Evolutionary conservation across 1,284 basidiomycete genomes (phyloP).

Genomic region (Lentinus polychrous): DNA sequence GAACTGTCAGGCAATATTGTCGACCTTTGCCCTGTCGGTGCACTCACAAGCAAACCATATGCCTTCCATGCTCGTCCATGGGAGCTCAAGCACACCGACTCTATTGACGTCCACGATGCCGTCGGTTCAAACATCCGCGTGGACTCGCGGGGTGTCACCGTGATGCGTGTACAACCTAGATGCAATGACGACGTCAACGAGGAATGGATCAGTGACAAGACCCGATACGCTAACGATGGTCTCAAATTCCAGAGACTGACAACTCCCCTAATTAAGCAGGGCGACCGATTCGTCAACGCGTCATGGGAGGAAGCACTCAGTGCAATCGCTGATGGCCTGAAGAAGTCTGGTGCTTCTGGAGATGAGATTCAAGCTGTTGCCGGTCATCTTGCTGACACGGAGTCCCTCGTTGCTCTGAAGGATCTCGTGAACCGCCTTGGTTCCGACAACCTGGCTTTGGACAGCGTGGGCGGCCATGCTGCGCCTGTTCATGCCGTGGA

Average conservation of each 20-base stretch:
- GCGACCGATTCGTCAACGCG: slow-evolving; percentile 87
- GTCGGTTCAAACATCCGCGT: slow-evolving; percentile 96
- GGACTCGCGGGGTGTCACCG: slow-evolving; percentile 92
- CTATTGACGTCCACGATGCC: slow-evolving; percentile 97
- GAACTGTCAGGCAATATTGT: slow-evolving; percentile 97
- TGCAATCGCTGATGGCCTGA: slow-evolving; percentile 76
- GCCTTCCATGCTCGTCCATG: slow-evolving; percentile 96
- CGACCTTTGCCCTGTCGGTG: slow-evolving; percentile 96
- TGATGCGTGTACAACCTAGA: slow-evolving; percentile 95
- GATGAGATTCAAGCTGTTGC: slow-evolving; percentile 96
- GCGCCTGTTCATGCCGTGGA: slow-evolving; percentile 81
- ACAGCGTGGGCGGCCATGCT: slow-evolving; percentile 63
- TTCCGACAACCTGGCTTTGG: slow-evolving; percentile 89
- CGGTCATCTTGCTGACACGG: slow-evolving; percentile 90
- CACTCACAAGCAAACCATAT: slow-evolving; percentile 96
- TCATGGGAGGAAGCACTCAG: slow-evolving; percentile 91
- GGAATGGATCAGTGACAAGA: slow-evolving; percentile 99
- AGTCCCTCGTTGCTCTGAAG: slow-evolving; percentile 90
- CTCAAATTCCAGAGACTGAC: slow-evolving; percentile 95
- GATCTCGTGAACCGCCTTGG: slow-evolving; percentile 92
- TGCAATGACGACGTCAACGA: slow-evolving; percentile 99
- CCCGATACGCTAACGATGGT: slow-evolving; percentile 94
- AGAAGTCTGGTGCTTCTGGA: slow-evolving; percentile 77
- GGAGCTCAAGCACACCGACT: slow-evolving; percentile 99
- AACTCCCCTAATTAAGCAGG: slow-evolving; percentile 85